Evolutionary conservation across 148 eudicot genomes (phyloP).

Genomic region (Nepenthes gracilis): DNA sequence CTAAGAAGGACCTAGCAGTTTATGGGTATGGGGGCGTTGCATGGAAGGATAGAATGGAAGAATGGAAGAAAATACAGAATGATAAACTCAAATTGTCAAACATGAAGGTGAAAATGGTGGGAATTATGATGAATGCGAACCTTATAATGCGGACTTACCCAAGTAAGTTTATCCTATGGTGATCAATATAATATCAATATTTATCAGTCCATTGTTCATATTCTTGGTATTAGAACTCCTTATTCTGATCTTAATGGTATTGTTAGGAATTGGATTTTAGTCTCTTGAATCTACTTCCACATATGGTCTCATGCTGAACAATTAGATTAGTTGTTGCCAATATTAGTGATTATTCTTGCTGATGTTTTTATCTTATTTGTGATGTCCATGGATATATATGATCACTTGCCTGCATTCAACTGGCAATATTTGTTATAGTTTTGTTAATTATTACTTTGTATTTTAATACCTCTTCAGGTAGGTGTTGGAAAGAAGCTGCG

Average conservation of each 20-base stretch:
- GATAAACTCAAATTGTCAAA: conserved; percentile 52
- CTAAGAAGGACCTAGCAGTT: conserved; percentile 66
- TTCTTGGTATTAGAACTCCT: neutral
- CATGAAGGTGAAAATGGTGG: conserved; percentile 41
- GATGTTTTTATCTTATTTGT: neutral
- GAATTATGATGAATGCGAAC: conserved; percentile 27
- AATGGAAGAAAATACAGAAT: conserved; percentile 62
- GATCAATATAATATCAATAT: neutral
- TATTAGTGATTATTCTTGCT: neutral
- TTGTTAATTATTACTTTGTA: too few species aligned
- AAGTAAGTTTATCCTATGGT: conserved; percentile 28
- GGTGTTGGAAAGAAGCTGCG: neutral
- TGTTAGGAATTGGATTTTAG: too few species aligned
- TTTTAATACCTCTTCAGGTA: too few species aligned
- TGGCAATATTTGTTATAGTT: too few species aligned
- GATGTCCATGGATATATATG: too few species aligned
- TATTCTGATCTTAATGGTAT: neutral
- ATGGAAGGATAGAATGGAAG: conserved; percentile 79
- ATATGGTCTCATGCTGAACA: too few species aligned
- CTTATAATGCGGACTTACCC: conserved; percentile 59
- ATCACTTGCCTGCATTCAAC: too few species aligned
- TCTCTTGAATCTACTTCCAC: too few species aligned
- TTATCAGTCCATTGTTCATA: neutral
- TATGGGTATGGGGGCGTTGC: conserved; percentile 71
- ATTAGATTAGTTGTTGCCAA: too few species aligned